Percentiles rank a stretch among this genome's conserved stretches.
Conservation (phyloP, 306 rosid genomes). For the Macrotyloma uniflorum region DNA sequence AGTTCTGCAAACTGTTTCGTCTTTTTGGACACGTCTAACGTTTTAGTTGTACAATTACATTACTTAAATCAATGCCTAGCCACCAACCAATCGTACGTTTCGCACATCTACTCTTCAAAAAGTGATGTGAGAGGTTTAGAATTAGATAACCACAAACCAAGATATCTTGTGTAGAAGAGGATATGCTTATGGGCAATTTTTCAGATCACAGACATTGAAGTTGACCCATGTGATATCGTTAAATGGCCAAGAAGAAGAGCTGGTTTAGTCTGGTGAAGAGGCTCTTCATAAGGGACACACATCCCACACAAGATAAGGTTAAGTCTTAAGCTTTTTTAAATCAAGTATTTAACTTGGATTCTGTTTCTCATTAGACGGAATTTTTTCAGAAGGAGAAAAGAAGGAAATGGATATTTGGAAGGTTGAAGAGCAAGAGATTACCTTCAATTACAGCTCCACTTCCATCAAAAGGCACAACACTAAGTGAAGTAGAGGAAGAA, state of each 20-base stretch:
- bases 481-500: constrained; percentile 57
- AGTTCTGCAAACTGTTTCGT: constrained; percentile 38
- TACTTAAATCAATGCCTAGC: constrained; percentile 34
- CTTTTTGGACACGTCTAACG: constrained; percentile 43
- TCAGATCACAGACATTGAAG: constrained; percentile 44
- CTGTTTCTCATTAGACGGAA: constrained; percentile 18
- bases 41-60: constrained; percentile 37
- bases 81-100: constrained; percentile 32
- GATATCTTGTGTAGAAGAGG: constrained; percentile 28
- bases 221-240: constrained; percentile 41
- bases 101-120: constrained; percentile 24
- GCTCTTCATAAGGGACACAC: constrained; percentile 64
- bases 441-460: constrained; percentile 62
- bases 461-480: constrained; percentile 29
- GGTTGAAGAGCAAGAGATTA: constrained; percentile 57
- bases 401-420: constrained; percentile 81
- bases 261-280: constrained; percentile 81
- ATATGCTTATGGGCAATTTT: constrained; percentile 34
- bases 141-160: constrained; percentile 21
- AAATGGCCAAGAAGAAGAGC: constrained; percentile 82
- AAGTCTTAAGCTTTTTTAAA: background rate
- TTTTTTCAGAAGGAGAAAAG: constrained; percentile 67
- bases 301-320: constrained; percentile 71
- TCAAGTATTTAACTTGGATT: background rate
- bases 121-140: constrained; percentile 24